Conservation (phyloP, 768 basidiomycete species). For the Kondoa subrosea region DNA sequence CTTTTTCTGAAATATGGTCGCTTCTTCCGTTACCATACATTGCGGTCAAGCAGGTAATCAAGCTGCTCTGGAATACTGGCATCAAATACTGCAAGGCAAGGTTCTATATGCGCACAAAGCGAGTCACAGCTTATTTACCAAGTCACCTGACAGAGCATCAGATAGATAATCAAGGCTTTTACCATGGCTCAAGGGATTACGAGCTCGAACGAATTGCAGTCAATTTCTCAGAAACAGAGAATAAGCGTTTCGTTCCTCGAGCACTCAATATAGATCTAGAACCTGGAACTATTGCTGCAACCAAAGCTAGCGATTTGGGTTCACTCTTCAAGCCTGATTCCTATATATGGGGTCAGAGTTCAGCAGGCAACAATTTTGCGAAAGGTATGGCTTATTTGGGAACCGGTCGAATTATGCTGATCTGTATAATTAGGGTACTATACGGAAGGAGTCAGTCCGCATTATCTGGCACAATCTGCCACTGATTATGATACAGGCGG, state of each 20-base stretch:
- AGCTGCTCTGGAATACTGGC: background rate
- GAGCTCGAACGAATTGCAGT: background rate
- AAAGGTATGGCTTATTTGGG: background rate
- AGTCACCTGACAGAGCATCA: background rate
- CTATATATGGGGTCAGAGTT: background rate
- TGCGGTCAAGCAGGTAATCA: background rate
- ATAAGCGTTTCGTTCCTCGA: background rate
- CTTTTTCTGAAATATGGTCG: background rate
- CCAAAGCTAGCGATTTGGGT: background rate
- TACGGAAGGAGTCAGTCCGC: background rate
- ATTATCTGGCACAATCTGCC: too few species aligned
- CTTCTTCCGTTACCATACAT: background rate
- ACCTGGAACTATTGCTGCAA: background rate
- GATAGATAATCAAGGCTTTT: background rate
- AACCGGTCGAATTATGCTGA: background rate
- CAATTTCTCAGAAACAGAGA: background rate
- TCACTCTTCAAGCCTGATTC: background rate
- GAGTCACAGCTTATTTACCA: background rate
- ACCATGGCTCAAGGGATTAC: background rate
- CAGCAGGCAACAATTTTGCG: background rate
- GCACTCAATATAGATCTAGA: background rate
- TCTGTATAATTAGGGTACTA: background rate
- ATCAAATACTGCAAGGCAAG: background rate
- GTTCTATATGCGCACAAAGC: background rate
- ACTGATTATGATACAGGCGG: too few species aligned